Percentiles rank a stretch among this genome's conserved stretches.
These are phyloP conservation scores for Tolypocladium tundrense DNA, from an alignment of 2,329 filamentous ascomycete species.

Conservation along the genomic window DNA sequence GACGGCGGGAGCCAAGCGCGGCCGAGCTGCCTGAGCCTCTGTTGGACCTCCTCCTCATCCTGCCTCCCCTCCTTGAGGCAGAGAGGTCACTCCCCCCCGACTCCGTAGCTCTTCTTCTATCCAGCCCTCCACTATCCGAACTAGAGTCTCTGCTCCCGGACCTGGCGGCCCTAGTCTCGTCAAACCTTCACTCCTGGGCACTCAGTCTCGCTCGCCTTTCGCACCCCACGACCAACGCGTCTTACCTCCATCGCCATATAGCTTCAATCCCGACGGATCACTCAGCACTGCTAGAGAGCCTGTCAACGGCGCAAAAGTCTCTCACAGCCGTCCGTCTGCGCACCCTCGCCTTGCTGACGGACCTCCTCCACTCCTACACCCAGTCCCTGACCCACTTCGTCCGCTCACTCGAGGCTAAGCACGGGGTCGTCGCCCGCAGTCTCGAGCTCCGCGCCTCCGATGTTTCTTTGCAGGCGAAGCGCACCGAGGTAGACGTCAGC, in stretches of 20 bases:
- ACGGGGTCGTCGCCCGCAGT: constrained; percentile 39
- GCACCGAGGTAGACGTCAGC: constrained; percentile 27
- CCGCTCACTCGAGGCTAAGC: constrained; percentile 43
- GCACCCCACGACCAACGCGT: constrained; percentile 40
- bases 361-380: constrained; percentile 30
- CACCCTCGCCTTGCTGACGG: constrained; percentile 24
- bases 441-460: constrained; percentile 40
- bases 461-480: constrained; percentile 31
- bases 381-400: constrained; percentile 31
- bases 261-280: constrained; percentile 34
- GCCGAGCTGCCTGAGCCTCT: constrained; percentile 31
- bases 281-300: constrained; percentile 21
- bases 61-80: constrained; percentile 36
- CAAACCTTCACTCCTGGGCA: constrained; percentile 38
- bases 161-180: constrained; percentile 36
- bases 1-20: constrained; percentile 6
- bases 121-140: constrained; percentile 36
- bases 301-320: constrained; percentile 17
- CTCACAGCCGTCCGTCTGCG: constrained; percentile 29
- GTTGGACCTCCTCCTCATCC: constrained; percentile 42
- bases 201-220: constrained; percentile 36
- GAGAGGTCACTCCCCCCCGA: constrained; percentile 23
- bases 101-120: constrained; percentile 33
- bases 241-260: constrained; percentile 48
- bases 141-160: constrained; percentile 37